Evolutionary conservation across 106 monocot genomes (phyloP).

Genomic region (Acorus gramineus): DNA sequence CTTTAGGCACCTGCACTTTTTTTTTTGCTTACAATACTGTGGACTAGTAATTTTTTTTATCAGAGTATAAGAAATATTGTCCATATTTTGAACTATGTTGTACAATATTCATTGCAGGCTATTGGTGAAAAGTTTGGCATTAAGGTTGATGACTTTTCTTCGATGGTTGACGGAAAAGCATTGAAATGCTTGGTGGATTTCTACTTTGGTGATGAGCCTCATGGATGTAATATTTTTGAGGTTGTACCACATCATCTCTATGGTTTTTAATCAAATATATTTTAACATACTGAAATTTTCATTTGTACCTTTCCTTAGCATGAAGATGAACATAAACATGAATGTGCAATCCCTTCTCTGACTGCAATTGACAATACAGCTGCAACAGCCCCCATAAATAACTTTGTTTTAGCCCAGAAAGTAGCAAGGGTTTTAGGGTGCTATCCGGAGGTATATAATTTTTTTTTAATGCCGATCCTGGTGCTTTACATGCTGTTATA

Average conservation of each 20-base stretch:
- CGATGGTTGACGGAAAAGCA: constrained; percentile 30
- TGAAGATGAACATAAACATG: constrained; percentile 8
- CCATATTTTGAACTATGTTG: too few species aligned
- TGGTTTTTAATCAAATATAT: too few species aligned
- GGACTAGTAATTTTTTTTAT: too few species aligned
- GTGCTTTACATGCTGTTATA: constrained; percentile 1
- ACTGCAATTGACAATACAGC: neutral
- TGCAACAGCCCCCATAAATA: constrained; percentile 6
- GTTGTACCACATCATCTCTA: too few species aligned
- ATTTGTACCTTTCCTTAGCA: neutral
- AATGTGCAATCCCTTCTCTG: neutral
- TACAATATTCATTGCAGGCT: constrained; percentile 16
- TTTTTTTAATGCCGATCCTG: neutral
- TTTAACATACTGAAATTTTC: neutral
- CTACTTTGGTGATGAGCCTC: constrained; percentile 21
- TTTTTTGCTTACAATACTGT: too few species aligned
- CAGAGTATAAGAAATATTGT: too few species aligned
- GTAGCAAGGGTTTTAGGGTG: constrained; percentile 14
- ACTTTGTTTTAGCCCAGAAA: constrained; percentile 10
- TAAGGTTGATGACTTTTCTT: constrained; percentile 26
- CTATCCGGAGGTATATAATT: constrained; percentile 29
- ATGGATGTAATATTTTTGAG: neutral
- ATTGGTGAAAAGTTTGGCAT: constrained; percentile 20
- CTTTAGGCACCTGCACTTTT: too few species aligned
- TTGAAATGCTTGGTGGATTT: constrained; percentile 28